Conservation (phyloP, 495 filamentous ascomycete genomes). For the Sabuloglossum arenarium region DNA sequence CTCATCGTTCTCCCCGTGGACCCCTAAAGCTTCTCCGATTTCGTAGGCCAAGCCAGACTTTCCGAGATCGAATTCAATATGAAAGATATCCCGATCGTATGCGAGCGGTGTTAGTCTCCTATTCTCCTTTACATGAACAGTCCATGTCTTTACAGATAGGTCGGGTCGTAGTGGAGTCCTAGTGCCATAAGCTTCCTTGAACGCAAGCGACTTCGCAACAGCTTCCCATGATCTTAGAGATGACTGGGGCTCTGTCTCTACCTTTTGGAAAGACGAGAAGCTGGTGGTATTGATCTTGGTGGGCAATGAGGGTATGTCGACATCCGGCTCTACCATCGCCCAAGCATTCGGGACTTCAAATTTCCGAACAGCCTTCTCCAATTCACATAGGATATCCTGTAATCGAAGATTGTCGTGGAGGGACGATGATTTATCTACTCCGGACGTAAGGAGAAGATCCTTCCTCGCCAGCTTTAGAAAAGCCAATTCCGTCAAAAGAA, state of each 20-base stretch:
- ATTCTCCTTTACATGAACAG: constrained; percentile 82
- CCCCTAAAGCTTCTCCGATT: constrained; percentile 94
- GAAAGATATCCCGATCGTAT: constrained; percentile 98
- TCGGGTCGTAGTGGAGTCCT: constrained; percentile 61
- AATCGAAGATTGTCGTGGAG: constrained; percentile 35
- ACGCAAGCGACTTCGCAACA: constrained; percentile 68
- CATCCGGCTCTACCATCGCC: constrained; percentile 43
- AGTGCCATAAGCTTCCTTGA: constrained; percentile 85
- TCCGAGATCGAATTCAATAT: constrained; percentile 95
- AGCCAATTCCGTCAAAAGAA: constrained; percentile 46
- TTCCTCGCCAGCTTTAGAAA: constrained; percentile 57
- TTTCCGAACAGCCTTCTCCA: constrained; percentile 46
- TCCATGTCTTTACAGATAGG: constrained; percentile 61
- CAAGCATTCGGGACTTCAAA: constrained; percentile 61
- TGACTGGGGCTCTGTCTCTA: constrained; percentile 41
- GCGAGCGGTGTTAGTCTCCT: constrained; percentile 67
- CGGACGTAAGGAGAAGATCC: constrained; percentile 25
- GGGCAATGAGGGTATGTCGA: constrained; percentile 26
- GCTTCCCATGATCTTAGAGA: constrained; percentile 56
- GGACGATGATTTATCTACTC: constrained; percentile 32
- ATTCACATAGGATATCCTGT: constrained; percentile 37
- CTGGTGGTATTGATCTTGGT: constrained; percentile 48
- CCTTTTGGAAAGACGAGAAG: constrained; percentile 64
- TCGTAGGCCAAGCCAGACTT: constrained; percentile 80
- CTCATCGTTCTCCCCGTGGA: constrained; percentile 83